Percentiles rank a stretch among this genome's conserved stretches.
Conservation (phyloP, 129 eudicot genomes). For the Flaveria robusta region DNA sequence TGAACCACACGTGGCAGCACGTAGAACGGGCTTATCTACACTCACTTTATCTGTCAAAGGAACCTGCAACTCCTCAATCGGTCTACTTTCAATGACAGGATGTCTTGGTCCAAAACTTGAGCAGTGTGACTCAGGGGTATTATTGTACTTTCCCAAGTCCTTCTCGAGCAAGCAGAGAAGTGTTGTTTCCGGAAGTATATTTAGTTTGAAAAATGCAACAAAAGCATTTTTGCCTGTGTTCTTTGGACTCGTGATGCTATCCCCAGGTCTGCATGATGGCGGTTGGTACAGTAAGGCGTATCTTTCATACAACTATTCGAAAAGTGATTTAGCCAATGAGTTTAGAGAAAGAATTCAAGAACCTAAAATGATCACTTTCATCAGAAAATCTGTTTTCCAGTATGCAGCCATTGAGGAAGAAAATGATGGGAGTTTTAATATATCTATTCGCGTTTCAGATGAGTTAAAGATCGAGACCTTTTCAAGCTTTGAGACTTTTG, state of each 20-base stretch:
- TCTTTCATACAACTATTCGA: slow-evolving; percentile 40
- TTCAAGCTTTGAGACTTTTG: slow-evolving; percentile 23
- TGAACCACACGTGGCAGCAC: slow-evolving; percentile 28
- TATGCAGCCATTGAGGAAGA: slow-evolving; percentile 21
- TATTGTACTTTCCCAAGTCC: slow-evolving; percentile 32
- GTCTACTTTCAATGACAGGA: slow-evolving; percentile 45
- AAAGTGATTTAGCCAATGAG: slow-evolving; percentile 23
- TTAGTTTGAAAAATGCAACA: slow-evolving; percentile 24
- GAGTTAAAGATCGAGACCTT: slow-evolving; percentile 27
- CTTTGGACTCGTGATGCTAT: slow-evolving; percentile 26
- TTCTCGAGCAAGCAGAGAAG: slow-evolving; percentile 42
- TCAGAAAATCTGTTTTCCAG: slow-evolving; percentile 23
- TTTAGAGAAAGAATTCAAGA: slow-evolving; percentile 31
- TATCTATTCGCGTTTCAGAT: too few species aligned
- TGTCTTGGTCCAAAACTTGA: slow-evolving; percentile 30
- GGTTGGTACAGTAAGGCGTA: slow-evolving; percentile 22
- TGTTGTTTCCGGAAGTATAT: slow-evolving; percentile 39
- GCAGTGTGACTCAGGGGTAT: slow-evolving; percentile 31
- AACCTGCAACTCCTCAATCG: slow-evolving; percentile 39
- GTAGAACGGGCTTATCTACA: slow-evolving; percentile 45
- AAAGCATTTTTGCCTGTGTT: slow-evolving; percentile 8
- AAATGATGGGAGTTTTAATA: too few species aligned
- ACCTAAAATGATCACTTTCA: slow-evolving; percentile 14
- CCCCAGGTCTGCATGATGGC: not conserved
- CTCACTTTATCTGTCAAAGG: slow-evolving; percentile 45